Evolutionary conservation across 345 rosid genomes (phyloP).

Genomic region (Viola odorata): DNA sequence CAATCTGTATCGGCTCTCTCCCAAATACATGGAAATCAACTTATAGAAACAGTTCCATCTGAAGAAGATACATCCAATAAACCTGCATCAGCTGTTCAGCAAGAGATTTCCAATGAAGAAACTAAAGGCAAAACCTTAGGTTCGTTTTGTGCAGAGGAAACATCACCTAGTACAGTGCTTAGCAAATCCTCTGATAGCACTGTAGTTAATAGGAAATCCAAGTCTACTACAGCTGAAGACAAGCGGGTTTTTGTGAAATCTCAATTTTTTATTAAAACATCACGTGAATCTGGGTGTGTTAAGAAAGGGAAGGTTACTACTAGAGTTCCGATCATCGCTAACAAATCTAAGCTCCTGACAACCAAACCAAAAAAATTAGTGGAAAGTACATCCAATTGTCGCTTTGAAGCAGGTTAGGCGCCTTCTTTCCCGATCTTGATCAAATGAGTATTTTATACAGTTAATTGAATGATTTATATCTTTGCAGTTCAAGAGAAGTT

Average conservation of each 20-base stretch:
- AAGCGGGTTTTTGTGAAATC: slow-evolving; percentile 44
- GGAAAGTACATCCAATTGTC: slow-evolving; percentile 62
- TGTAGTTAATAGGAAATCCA: slow-evolving; percentile 37
- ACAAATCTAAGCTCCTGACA: slow-evolving; percentile 44
- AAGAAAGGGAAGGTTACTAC: slow-evolving; percentile 52
- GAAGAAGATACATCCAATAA: slow-evolving; percentile 24
- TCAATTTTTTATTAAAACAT: slow-evolving; percentile 50
- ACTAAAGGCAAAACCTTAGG: slow-evolving; percentile 18
- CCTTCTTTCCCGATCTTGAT: background rate
- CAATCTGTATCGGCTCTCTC: slow-evolving; percentile 29
- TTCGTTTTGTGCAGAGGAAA: slow-evolving; percentile 15
- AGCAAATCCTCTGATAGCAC: slow-evolving; percentile 33
- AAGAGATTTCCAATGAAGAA: slow-evolving; percentile 35
- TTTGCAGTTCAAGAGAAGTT: slow-evolving; percentile 91
- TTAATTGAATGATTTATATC: slow-evolving; percentile 10
- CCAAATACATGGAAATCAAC: slow-evolving; percentile 22
- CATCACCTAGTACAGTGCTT: slow-evolving; percentile 23
- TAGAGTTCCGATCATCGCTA: slow-evolving; percentile 46
- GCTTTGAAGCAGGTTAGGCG: slow-evolving; percentile 77
- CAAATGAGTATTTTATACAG: background rate
- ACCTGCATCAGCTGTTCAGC: slow-evolving; percentile 30
- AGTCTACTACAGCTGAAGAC: slow-evolving; percentile 36
- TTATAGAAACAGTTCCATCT: slow-evolving; percentile 22
- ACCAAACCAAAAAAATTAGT: slow-evolving; percentile 50
- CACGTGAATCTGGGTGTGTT: slow-evolving; percentile 38